These are phyloP conservation scores for Yamadazyma atlantica DNA, from an alignment of 1,139 yeast species.

Conservation along the genomic window DNA sequence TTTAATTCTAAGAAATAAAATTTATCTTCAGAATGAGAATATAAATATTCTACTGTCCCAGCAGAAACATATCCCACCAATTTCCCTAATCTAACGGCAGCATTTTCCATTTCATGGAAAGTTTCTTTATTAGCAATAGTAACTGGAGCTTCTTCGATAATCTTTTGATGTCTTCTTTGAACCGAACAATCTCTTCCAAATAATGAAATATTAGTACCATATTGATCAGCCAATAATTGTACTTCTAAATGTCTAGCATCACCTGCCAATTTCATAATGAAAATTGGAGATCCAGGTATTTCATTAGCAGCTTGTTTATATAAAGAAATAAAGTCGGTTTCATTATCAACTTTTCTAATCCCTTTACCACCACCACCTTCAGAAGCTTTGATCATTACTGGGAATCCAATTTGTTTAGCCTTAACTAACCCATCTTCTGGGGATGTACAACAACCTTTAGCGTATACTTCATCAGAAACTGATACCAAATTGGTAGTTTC, in stretches of 20 bases:
- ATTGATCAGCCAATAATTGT: conserved; percentile 91
- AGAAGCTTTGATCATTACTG: conserved; percentile 94
- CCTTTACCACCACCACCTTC: conserved; percentile 99
- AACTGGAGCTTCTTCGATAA: conserved; percentile 95
- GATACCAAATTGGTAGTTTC: conserved; percentile 74
- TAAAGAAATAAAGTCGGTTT: conserved; percentile 64
- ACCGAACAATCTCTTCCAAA: conserved; percentile 98
- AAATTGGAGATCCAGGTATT: conserved; percentile 95
- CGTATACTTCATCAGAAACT: conserved; percentile 78
- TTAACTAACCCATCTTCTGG: conserved; percentile 87
- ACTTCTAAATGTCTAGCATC: conserved; percentile 95
- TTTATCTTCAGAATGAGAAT: conserved; percentile 90
- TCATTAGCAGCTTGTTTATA: conserved; percentile 91
- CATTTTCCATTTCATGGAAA: conserved; percentile 88
- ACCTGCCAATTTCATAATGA: conserved; percentile 93
- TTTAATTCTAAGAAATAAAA: conserved; percentile 94
- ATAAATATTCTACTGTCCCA: conserved; percentile 96
- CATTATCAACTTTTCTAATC: conserved; percentile 86
- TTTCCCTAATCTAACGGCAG: conserved; percentile 95
- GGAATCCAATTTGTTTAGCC: conserved; percentile 88
- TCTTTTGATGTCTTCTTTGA: conserved; percentile 96
- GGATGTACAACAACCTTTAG: conserved; percentile 80
- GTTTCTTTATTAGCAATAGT: conserved; percentile 88
- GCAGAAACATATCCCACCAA: conserved; percentile 98
- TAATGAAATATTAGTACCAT: conserved; percentile 88